Conservation (phyloP, 495 filamentous ascomycete species). For the Aspergillus asperescens region DNA sequence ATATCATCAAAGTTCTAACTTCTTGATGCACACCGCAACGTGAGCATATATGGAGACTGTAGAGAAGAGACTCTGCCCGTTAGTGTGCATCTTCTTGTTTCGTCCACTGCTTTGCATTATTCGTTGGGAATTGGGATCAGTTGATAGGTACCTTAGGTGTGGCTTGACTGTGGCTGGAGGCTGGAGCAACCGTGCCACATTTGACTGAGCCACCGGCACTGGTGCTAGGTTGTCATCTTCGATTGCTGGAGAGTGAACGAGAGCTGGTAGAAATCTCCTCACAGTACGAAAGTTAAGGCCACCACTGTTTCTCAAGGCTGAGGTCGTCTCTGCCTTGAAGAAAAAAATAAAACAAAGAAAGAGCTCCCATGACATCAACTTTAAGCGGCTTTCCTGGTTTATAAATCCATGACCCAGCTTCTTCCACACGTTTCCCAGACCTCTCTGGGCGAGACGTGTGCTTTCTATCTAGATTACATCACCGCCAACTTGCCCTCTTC, state of each 20-base stretch:
- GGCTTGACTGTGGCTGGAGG: background rate
- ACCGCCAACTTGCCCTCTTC: conserved; percentile 34
- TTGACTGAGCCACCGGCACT: too few relatives aligned
- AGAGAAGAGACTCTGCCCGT: too few relatives aligned
- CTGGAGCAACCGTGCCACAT: conserved; percentile 4
- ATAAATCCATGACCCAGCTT: conserved; percentile 36
- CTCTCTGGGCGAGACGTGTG: conserved; percentile 44
- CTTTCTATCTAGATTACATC: conserved; percentile 49
- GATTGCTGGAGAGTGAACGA: too few relatives aligned
- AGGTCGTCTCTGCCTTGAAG: conserved; percentile 4
- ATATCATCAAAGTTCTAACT: too few relatives aligned
- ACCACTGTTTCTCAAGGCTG: background rate
- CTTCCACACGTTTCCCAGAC: conserved; percentile 44
- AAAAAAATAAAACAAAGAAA: background rate
- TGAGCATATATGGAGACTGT: too few relatives aligned
- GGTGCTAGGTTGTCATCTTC: too few relatives aligned
- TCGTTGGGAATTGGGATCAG: background rate
- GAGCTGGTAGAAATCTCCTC: too few relatives aligned
- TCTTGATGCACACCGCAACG: too few relatives aligned
- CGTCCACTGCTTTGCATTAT: background rate
- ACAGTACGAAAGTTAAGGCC: conserved; percentile 2
- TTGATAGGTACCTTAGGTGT: background rate
- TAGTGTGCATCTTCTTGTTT: too few relatives aligned
- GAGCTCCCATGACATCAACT: background rate
- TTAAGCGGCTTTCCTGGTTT: background rate